Evolutionary conservation across 331 rosid species (phyloP).

Genomic region (Erythrophleum ivorense): DNA sequence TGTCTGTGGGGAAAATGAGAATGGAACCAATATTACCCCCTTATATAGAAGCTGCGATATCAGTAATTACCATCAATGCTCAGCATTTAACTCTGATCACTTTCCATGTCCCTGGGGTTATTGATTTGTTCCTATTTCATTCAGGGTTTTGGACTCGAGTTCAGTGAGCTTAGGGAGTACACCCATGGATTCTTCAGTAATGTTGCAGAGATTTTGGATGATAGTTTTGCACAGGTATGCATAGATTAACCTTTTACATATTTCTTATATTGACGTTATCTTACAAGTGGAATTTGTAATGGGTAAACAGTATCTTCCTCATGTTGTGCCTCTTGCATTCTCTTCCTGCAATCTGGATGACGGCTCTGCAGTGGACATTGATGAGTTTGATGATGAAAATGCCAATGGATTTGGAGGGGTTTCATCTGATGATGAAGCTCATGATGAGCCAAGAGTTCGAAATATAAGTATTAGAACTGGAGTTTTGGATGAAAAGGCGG

Average conservation of each 20-base stretch:
- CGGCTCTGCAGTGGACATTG: slow-evolving; percentile 94
- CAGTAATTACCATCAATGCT: slow-evolving; percentile 57
- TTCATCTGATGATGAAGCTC: slow-evolving; percentile 97
- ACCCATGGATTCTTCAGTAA: slow-evolving; percentile 99
- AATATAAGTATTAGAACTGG: slow-evolving; percentile 96
- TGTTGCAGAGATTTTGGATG: slow-evolving; percentile 90
- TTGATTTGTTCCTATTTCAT: slow-evolving; percentile 39
- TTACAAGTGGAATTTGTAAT: slow-evolving; percentile 39
- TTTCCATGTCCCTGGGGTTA: slow-evolving; percentile 26
- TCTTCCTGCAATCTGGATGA: slow-evolving; percentile 98
- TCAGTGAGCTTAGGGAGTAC: slow-evolving; percentile 96
- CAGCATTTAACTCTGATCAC: slow-evolving; percentile 37
- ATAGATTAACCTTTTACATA: slow-evolving; percentile 35
- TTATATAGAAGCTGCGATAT: slow-evolving; percentile 91
- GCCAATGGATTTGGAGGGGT: slow-evolving; percentile 94
- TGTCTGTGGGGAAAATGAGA: slow-evolving; percentile 87
- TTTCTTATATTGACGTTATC: slow-evolving; percentile 40
- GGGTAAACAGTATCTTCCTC: slow-evolving; percentile 92
- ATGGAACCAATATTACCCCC: slow-evolving; percentile 94
- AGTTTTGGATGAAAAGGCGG: slow-evolving; percentile 98
- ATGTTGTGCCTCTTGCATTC: slow-evolving; percentile 90
- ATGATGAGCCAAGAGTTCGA: slow-evolving; percentile 95
- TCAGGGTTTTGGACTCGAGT: slow-evolving; percentile 93
- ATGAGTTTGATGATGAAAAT: slow-evolving; percentile 83
- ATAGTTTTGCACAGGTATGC: slow-evolving; percentile 80